phyloP scores from a whole-genome alignment of 163 green algal species.

The Scenedesmus sp. region DNA sequence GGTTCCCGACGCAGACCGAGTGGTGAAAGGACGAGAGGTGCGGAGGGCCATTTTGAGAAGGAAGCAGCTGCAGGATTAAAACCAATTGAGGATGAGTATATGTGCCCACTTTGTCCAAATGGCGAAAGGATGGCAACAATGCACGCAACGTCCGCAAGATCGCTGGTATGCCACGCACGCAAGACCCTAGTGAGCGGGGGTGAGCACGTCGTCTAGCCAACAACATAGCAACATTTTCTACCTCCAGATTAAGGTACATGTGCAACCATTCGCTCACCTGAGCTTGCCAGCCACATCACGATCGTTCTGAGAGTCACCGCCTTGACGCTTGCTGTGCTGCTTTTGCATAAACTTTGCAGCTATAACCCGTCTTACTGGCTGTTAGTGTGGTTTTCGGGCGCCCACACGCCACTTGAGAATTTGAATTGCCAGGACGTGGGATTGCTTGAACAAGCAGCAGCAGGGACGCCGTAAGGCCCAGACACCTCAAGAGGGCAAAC shows the following conservation, averaged over 20 bases:
- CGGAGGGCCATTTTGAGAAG: not conserved
- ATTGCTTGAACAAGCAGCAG: not conserved
- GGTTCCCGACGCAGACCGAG: not conserved
- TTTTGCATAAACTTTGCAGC: too few species aligned
- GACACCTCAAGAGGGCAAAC: not conserved
- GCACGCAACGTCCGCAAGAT: not conserved
- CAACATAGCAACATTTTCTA: not conserved
- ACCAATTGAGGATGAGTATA: not conserved
- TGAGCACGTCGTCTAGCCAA: not conserved
- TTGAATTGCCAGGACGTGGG: not conserved
- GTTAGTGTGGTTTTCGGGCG: too few species aligned
- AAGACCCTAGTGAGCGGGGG: not conserved
- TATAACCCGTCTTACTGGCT: too few species aligned
- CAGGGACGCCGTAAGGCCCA: not conserved
- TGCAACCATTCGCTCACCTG: too few species aligned
- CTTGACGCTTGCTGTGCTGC: not conserved
- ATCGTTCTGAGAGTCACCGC: not conserved
- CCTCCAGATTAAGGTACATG: not conserved
- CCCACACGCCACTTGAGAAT: not conserved
- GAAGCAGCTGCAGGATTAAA: not conserved
- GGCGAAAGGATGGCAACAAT: not conserved
- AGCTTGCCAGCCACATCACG: not conserved
- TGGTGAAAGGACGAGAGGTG: slow-evolving; percentile 13
- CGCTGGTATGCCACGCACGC: slow-evolving; percentile 8
- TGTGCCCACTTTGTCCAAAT: not conserved